These are phyloP conservation scores for Fusarium odoratissimum DNA, from an alignment of 2,329 filamentous ascomycete genomes.

Conservation along the genomic window DNA sequence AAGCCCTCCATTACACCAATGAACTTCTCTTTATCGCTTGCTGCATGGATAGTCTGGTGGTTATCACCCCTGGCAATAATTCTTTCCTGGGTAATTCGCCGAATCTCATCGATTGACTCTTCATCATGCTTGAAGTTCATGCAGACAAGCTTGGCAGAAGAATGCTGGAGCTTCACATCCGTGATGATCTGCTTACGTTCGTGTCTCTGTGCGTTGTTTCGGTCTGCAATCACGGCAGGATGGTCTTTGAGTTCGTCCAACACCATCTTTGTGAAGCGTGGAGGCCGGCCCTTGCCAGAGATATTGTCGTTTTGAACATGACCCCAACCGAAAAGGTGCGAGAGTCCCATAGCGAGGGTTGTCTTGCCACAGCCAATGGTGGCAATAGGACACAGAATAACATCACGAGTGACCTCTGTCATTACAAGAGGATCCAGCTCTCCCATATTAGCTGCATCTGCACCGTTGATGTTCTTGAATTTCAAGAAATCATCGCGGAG, in stretches of 20 bases:
- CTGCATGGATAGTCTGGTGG: conserved; percentile 96
- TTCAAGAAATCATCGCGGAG: conserved; percentile 89
- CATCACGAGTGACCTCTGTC: conserved; percentile 70
- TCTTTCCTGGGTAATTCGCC: conserved; percentile 78
- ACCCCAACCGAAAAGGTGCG: conserved; percentile 88
- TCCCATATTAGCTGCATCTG: conserved; percentile 86
- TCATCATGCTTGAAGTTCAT: conserved; percentile 90
- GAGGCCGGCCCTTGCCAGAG: conserved; percentile 79
- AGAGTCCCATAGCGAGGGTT: conserved; percentile 84
- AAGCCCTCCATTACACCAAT: conserved; percentile 96
- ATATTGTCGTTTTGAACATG: conserved; percentile 98
- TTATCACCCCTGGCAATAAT: conserved; percentile 92
- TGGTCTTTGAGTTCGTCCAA: conserved; percentile 71
- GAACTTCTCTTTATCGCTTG: conserved; percentile 77
- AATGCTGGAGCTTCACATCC: conserved; percentile 74
- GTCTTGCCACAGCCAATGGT: conserved; percentile 98
- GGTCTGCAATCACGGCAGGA: conserved; percentile 86
- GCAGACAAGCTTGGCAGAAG: conserved; percentile 79
- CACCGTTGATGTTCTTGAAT: conserved; percentile 85
- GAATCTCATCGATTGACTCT: conserved; percentile 77
- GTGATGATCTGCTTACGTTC: conserved; percentile 89
- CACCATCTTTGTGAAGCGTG: conserved; percentile 79
- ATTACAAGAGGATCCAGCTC: conserved; percentile 59
- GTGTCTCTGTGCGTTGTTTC: conserved; percentile 91
- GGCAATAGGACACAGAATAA: conserved; percentile 90